phyloP scores from a whole-genome alignment of 495 filamentous ascomycete species.

The Xylaria palmicola region DNA sequence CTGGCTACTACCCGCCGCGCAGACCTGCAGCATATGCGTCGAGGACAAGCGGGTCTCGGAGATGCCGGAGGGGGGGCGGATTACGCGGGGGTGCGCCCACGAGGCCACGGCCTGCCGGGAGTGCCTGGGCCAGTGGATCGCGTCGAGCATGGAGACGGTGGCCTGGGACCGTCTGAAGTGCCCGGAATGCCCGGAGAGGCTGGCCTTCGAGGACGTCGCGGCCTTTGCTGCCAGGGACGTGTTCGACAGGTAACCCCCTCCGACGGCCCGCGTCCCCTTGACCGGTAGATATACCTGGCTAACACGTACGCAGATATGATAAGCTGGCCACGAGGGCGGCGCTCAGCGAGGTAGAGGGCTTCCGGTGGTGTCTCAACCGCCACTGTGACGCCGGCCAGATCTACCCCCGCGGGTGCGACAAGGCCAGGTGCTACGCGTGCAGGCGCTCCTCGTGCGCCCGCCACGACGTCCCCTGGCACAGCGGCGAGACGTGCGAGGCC shows the following conservation, averaged over 20 bases:
- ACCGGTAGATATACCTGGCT: background rate
- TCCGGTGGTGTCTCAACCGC: slow-evolving; percentile 42
- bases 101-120: slow-evolving; percentile 34
- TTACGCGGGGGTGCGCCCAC: slow-evolving; percentile 36
- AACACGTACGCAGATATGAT: slow-evolving; percentile 29
- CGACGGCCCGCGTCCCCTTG: too few relatives aligned
- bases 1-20: slow-evolving; percentile 33
- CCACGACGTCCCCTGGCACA: slow-evolving; percentile 50
- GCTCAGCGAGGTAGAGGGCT: slow-evolving; percentile 35
- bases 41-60: slow-evolving; percentile 37
- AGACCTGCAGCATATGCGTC: slow-evolving; percentile 37
- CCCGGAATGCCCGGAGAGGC: slow-evolving; percentile 38
- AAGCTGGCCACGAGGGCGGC: slow-evolving; percentile 28
- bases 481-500: slow-evolving; percentile 47
- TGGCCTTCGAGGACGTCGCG: slow-evolving; percentile 35
- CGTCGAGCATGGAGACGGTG: slow-evolving; percentile 29
- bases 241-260: slow-evolving; percentile 28
- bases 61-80: slow-evolving; percentile 28
- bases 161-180: slow-evolving; percentile 39
- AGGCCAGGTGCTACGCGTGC: slow-evolving; percentile 43
- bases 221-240: slow-evolving; percentile 28
- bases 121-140: slow-evolving; percentile 38
- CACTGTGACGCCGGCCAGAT: slow-evolving; percentile 47
- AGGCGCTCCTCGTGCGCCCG: slow-evolving; percentile 36
- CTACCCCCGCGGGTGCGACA: slow-evolving; percentile 30